Evolutionary conservation across 2,329 filamentous ascomycete species (phyloP).

Genomic region (Sordariomycetes sp.): DNA sequence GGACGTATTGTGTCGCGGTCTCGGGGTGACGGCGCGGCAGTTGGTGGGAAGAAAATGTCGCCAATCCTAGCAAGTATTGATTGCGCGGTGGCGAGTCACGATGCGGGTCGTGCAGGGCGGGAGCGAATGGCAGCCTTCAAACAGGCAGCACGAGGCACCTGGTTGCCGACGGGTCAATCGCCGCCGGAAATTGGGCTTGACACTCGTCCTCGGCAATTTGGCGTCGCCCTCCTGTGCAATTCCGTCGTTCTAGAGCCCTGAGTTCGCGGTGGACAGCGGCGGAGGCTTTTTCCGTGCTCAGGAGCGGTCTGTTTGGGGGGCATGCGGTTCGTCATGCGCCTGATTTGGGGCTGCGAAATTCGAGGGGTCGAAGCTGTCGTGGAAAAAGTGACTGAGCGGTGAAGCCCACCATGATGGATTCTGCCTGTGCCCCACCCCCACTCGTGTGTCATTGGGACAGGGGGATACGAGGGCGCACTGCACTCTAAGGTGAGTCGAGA

Average conservation of each 20-base stretch:
- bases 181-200: neutral
- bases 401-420: neutral
- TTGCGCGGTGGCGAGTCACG: neutral
- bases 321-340: neutral
- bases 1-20: neutral
- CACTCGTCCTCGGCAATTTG: too few relatives aligned
- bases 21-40: too few relatives aligned
- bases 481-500: too few relatives aligned
- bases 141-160: neutral
- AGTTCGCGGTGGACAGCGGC: too few relatives aligned
- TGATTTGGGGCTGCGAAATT: neutral
- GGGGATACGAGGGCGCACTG: too few relatives aligned
- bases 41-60: neutral
- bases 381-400: neutral
- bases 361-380: neutral
- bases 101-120: neutral
- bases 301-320: too few relatives aligned
- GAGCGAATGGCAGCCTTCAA: neutral
- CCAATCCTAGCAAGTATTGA: constrained; percentile 1
- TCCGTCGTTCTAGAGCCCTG: too few relatives aligned
- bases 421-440: neutral
- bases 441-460: neutral
- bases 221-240: too few relatives aligned
- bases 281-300: too few relatives aligned
- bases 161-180: neutral